These are phyloP conservation scores for Crucihimalaya himalaica DNA, from an alignment of 345 rosid species.

Conservation along the genomic window DNA sequence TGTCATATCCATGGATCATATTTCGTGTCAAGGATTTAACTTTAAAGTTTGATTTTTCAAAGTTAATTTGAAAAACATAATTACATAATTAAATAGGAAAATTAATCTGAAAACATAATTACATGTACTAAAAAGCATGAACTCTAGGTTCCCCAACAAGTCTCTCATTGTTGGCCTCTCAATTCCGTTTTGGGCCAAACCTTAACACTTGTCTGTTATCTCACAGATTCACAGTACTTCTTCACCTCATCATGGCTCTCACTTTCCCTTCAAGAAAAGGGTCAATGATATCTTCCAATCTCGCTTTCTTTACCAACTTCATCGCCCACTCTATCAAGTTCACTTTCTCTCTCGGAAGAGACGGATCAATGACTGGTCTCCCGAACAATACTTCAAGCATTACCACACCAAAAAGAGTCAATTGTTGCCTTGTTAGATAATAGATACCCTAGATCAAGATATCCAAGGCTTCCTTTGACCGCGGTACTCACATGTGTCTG, in stretches of 20 bases:
- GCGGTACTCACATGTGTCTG: constrained; percentile 78
- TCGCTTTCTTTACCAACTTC: constrained; percentile 44
- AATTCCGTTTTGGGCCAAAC: constrained; percentile 45
- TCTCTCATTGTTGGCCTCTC: constrained; percentile 72
- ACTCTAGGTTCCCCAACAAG: constrained; percentile 67
- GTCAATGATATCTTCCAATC: constrained; percentile 51
- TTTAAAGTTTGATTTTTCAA: too few relatives aligned
- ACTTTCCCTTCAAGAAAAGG: constrained; percentile 47
- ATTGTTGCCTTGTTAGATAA: constrained; percentile 55
- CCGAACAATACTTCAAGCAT: constrained; percentile 63
- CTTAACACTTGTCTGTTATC: constrained; percentile 68
- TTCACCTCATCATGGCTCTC: constrained; percentile 51
- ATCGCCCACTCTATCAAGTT: constrained; percentile 62
- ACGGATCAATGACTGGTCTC: constrained; percentile 61
- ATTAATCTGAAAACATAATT: too few relatives aligned
- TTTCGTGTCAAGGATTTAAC: too few relatives aligned
- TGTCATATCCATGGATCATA: too few relatives aligned
- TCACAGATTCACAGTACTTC: constrained; percentile 46
- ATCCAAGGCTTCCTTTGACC: constrained; percentile 75
- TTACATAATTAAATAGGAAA: too few relatives aligned
- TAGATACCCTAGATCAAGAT: constrained; percentile 67
- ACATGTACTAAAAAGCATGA: too few relatives aligned
- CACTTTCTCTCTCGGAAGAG: constrained; percentile 55
- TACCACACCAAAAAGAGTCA: constrained; percentile 67
- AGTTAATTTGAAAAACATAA: too few relatives aligned